phyloP scores from a whole-genome alignment of 2,329 filamentous ascomycete species.

The Curvularia lunata region DNA sequence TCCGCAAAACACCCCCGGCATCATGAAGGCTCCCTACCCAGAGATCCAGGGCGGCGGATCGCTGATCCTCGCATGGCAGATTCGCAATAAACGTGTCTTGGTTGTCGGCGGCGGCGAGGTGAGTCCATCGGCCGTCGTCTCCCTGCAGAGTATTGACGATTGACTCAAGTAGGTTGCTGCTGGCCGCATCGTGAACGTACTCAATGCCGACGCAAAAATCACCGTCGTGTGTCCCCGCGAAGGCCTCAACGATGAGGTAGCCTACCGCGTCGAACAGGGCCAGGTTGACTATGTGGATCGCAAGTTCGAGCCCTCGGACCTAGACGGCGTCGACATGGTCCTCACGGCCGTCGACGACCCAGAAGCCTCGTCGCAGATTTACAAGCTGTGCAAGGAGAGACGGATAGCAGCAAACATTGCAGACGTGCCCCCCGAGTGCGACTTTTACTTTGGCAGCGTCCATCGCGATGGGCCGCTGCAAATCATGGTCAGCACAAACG shows the following conservation, averaged over 20 bases:
- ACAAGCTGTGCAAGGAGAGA: conserved; percentile 87
- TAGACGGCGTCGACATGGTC: conserved; percentile 84
- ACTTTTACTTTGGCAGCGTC: conserved; percentile 97
- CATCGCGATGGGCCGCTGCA: conserved; percentile 94
- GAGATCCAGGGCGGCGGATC: conserved; percentile 89
- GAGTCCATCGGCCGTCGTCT: conserved; percentile 40
- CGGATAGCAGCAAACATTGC: conserved; percentile 93
- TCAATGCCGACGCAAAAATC: conserved; percentile 92
- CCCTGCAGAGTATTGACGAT: conserved; percentile 34
- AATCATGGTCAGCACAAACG: conserved; percentile 99
- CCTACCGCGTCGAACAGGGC: conserved; percentile 74
- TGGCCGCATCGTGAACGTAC: conserved; percentile 88
- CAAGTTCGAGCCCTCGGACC: conserved; percentile 83
- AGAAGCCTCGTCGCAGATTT: conserved; percentile 85
- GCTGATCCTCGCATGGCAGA: conserved; percentile 94
- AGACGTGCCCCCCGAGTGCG: conserved; percentile 94
- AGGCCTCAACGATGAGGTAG: conserved; percentile 88
- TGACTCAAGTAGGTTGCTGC: conserved; percentile 78
- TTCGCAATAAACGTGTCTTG: conserved; percentile 85
- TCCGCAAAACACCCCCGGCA: conserved; percentile 26
- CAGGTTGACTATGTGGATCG: conserved; percentile 84
- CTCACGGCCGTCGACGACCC: conserved; percentile 93
- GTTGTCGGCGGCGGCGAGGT: conserved; percentile 96
- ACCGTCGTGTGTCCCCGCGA: conserved; percentile 80
- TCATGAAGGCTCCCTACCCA: conserved; percentile 68